Conservation (phyloP, 345 rosid genomes). For the Eucalyptus cloeziana region DNA sequence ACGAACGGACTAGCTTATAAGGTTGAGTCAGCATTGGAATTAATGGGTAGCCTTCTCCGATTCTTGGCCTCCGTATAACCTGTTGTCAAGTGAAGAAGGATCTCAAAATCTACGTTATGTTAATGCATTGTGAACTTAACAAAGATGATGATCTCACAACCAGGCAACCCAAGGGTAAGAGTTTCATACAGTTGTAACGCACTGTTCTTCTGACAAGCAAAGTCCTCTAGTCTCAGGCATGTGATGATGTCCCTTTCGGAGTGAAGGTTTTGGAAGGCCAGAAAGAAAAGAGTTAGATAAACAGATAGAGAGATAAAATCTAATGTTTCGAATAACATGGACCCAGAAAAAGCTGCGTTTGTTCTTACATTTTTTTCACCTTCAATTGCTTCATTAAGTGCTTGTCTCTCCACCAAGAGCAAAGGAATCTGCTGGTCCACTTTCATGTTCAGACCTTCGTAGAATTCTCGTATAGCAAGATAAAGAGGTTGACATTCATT, state of each 20-base stretch:
- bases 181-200: conserved; percentile 58
- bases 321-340: not conserved
- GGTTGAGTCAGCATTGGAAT: conserved; percentile 72
- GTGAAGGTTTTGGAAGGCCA: not conserved
- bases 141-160: not conserved
- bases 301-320: not conserved
- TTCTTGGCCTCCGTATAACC: conserved; percentile 75
- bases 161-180: not conserved
- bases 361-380: conserved; percentile 14
- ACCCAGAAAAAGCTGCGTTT: not conserved
- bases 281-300: not conserved
- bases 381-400: conserved; percentile 19
- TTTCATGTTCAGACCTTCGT: conserved; percentile 43
- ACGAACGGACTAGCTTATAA: conserved; percentile 59
- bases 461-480: conserved; percentile 31
- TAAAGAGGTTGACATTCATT: conserved; percentile 46
- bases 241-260: conserved; percentile 80
- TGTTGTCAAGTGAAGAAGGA: not conserved
- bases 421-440: conserved; percentile 35
- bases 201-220: conserved; percentile 96
- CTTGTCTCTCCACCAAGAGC: conserved; percentile 45
- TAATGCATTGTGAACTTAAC: not conserved
- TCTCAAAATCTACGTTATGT: not conserved
- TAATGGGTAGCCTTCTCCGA: conserved; percentile 52
- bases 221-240: conserved; percentile 98